Evolutionary conservation across 768 basidiomycete species (phyloP), one percentile per base, ranked within the genome.

Genomic region (Suillus alpinus): DNA sequence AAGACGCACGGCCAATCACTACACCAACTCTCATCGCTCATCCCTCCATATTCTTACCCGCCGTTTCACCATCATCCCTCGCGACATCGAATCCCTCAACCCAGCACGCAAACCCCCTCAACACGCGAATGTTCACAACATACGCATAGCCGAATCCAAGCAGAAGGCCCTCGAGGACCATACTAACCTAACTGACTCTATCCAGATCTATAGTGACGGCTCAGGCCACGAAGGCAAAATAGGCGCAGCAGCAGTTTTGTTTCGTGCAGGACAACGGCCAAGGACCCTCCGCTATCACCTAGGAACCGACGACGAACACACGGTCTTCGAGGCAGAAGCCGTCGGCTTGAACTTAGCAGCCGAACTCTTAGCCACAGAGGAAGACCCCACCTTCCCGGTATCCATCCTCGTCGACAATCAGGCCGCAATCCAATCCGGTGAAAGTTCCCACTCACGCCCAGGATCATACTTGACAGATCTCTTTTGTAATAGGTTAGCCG

Each of bases 201-300:
- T 63, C 0, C 40, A 50, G 1, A 47, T 71, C 1, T 71, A 64
- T 52, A 60, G 64, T 1, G 69, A 71, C 32, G 66, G 71, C 7
- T 58, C 57, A 7, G 32, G 57, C n/a, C 6, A 29, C 5, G 57
- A 47, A 32, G 41, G 41, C 1, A 12, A 31, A 23, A 58, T 72
- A 8, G 67, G 67, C 1, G 70, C 65, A 8, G 65, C 69, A 0
- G 63, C 67, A n/a, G 59, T 66, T 0, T 55, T 66, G 0, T 39
- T 56, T 6, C 2, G 18, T 4, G 20, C 4, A 10, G 34, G 29
- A 1, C n/a, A 31, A 16, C 10, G 46, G 9, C 57, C 41, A 8
- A 26, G 29, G 29, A 39, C 39, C 13, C 39, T 39, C 2, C 5
- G 14, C 0, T 39, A 39, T 6, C 39, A 39, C 5, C 39, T 39